Conservation (phyloP, 371 early-diverging fungal genomes). For the Blakeslea trispora region DNA sequence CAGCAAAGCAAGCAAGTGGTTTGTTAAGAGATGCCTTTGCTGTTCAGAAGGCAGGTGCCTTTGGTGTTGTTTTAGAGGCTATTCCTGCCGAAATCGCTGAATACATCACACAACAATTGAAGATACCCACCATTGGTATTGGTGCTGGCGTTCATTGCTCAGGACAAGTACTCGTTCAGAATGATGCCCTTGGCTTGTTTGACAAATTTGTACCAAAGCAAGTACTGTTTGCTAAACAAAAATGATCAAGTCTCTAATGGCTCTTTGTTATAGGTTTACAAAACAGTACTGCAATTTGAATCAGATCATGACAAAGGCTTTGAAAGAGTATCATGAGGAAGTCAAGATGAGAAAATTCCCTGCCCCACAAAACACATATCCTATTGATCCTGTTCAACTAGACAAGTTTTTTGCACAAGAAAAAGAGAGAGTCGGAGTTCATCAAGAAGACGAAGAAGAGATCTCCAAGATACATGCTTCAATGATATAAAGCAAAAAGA, state of each 20-base stretch:
- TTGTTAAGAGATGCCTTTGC: constrained; percentile 87
- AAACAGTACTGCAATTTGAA: constrained; percentile 85
- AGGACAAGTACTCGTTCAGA: constrained; percentile 92
- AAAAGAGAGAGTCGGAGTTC: constrained; percentile 18
- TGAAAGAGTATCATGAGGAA: constrained; percentile 73
- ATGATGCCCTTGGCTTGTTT: constrained; percentile 88
- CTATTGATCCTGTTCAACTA: constrained; percentile 63
- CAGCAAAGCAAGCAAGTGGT: constrained; percentile 68
- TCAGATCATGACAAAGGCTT: constrained; percentile 66
- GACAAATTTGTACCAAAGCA: constrained; percentile 81
- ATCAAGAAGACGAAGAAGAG: constrained; percentile 16
- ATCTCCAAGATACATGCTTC: no score
- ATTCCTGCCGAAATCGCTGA: constrained; percentile 87
- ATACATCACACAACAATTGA: constrained; percentile 73
- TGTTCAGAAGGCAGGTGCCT: constrained; percentile 92
- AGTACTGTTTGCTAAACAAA: constrained; percentile 2
- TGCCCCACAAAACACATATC: constrained; percentile 72
- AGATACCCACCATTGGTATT: constrained; percentile 95
- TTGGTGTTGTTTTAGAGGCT: constrained; percentile 90
- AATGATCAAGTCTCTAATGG: not conserved
- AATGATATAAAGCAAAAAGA: constrained; percentile 1
- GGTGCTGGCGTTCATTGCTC: constrained; percentile 89
- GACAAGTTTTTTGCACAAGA: constrained; percentile 48
- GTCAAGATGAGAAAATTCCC: constrained; percentile 84
- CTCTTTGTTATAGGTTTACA: constrained; percentile 67